phyloP scores from a whole-genome alignment of 129 eudicot genomes.

The Silybum marianum region DNA sequence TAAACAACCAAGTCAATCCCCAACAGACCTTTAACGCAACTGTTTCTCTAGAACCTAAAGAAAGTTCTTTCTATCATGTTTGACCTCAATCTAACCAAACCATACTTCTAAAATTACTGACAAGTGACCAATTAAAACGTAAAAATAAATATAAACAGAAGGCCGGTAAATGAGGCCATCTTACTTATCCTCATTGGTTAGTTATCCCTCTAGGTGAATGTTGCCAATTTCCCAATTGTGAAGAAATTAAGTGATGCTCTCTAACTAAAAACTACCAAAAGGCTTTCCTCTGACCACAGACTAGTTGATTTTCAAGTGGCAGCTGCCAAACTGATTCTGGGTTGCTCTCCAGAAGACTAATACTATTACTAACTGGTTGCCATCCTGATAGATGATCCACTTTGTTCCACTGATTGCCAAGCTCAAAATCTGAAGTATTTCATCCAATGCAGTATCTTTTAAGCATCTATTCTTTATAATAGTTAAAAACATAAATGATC shows the following conservation, averaged over 20 bases:
- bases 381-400: constrained; percentile 91
- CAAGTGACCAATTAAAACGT: constrained; percentile 11
- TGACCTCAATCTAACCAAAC: constrained; percentile 23
- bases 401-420: constrained; percentile 62
- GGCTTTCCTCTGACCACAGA: constrained; percentile 29
- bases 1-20: constrained; percentile 11
- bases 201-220: neutral
- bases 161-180: constrained; percentile 21
- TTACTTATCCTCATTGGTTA: constrained; percentile 11
- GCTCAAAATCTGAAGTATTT: constrained; percentile 71
- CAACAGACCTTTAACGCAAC: constrained; percentile 13
- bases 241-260: neutral
- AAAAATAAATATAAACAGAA: neutral
- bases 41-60: constrained; percentile 25
- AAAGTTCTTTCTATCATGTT: constrained; percentile 18
- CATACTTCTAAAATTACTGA: constrained; percentile 14
- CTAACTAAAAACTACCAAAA: constrained; percentile 2
- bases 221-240: neutral
- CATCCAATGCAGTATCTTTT: constrained; percentile 70
- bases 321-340: constrained; percentile 57
- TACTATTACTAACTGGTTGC: constrained; percentile 70
- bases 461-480: constrained; percentile 69
- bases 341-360: constrained; percentile 58
- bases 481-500: constrained; percentile 28
- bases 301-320: constrained; percentile 25